Conservation (phyloP, 805 yeast genomes). For the Jamesozyma lodderae region DNA sequence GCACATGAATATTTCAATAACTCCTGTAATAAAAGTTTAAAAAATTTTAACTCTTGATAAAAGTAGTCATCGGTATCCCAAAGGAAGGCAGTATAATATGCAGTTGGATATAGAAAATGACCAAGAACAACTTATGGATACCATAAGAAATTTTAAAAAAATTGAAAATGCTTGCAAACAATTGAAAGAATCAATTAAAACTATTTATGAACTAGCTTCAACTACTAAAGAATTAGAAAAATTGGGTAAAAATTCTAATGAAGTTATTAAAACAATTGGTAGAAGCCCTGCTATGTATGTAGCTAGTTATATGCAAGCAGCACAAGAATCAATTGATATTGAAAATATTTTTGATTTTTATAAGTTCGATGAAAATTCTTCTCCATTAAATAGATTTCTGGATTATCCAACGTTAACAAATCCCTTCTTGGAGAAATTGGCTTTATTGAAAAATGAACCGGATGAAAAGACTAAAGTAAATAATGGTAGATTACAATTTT, state of each 20-base stretch:
- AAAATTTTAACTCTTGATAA: too few relatives aligned
- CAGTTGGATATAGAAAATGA: too few relatives aligned
- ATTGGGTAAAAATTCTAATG: constrained; percentile 1
- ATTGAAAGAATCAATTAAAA: constrained; percentile 6
- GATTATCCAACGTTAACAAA: constrained; percentile 6
- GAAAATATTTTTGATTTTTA: constrained; percentile 4
- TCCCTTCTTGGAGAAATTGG: constrained; percentile 9
- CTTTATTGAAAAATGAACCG: constrained; percentile 6
- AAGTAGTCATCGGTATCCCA: too few relatives aligned
- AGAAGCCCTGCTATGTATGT: constrained; percentile 7
- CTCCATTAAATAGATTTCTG: constrained; percentile 6
- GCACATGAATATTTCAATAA: too few relatives aligned
- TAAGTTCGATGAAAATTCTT: constrained; percentile 6
- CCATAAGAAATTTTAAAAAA: constrained; percentile 5
- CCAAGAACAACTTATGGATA: too few relatives aligned
- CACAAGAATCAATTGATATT: constrained; percentile 3
- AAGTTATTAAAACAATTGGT: constrained; percentile 7
- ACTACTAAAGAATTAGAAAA: constrained; percentile 1
- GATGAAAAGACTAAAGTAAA: constrained; percentile 4
- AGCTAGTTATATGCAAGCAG: constrained; percentile 6
- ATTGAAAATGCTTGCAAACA: constrained; percentile 7
- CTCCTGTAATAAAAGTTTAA: too few relatives aligned
- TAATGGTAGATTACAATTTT: constrained; percentile 73
- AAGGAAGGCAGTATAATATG: too few relatives aligned
- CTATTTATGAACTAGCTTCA: constrained; percentile 6